Conservation (phyloP, 306 rosid species). For the Acacia confusa region DNA sequence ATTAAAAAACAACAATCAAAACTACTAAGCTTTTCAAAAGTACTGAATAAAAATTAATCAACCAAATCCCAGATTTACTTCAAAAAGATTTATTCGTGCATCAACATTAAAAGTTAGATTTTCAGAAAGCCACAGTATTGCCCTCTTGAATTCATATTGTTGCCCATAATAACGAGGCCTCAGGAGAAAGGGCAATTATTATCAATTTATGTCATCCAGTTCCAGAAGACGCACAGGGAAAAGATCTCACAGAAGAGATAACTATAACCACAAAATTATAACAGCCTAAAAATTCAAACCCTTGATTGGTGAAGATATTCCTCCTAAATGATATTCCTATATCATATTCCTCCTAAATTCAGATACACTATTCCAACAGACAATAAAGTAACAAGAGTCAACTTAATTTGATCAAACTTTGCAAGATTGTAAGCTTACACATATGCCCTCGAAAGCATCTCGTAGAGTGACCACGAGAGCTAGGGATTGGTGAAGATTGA, state of each 20-base stretch:
- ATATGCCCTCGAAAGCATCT: background rate
- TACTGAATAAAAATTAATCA: slow-evolving; percentile 29
- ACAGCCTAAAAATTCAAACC: slow-evolving; percentile 20
- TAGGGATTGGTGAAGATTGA: slow-evolving; percentile 1
- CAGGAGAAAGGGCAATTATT: slow-evolving; percentile 10
- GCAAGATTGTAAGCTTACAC: background rate
- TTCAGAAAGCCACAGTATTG: slow-evolving; percentile 85
- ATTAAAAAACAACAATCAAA: slow-evolving; percentile 28
- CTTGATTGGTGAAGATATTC: too few relatives aligned
- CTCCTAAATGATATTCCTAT: too few relatives aligned
- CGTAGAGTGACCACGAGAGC: background rate
- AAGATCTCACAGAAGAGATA: background rate
- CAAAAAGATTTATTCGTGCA: slow-evolving; percentile 93
- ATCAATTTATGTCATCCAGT: slow-evolving; percentile 30
- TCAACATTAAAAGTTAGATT: slow-evolving; percentile 83
- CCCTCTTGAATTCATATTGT: slow-evolving; percentile 81
- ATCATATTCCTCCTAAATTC: slow-evolving; percentile 5
- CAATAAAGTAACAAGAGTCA: background rate
- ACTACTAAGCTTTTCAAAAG: slow-evolving; percentile 24
- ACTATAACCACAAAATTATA: background rate
- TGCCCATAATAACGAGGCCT: slow-evolving; percentile 89
- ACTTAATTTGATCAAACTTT: background rate
- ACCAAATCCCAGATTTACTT: slow-evolving; percentile 50
- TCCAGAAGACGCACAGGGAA: background rate
- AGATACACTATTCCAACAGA: background rate